A percentile compares a stretch with the other conserved stretches of the same genome.
Conservation (phyloP, 73 alveolate genomes). For the Paramecium tetraurelia region DNA sequence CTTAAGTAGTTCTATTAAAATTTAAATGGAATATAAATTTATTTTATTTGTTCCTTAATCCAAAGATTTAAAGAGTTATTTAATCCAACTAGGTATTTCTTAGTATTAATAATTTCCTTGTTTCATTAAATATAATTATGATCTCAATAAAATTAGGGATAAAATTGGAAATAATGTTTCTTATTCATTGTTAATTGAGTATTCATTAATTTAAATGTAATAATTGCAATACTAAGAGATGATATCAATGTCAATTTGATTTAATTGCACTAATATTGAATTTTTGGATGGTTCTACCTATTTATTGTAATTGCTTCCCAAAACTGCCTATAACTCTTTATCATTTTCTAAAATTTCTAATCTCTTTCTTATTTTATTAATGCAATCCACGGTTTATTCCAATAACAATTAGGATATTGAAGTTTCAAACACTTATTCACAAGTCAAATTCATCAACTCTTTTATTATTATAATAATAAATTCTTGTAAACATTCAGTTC, state of each 20-base stretch:
- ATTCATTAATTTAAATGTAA: neutral
- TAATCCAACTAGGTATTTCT: neutral
- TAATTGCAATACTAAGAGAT: neutral
- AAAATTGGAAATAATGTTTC: neutral
- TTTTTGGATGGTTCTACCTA: neutral
- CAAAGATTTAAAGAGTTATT: neutral
- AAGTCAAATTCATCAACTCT: neutral
- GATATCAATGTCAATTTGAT: neutral
- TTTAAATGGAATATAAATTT: neutral
- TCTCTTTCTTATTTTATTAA: neutral
- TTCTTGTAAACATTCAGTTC: conserved; percentile 26
- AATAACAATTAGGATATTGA: neutral
- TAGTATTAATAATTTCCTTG: neutral
- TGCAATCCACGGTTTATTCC: neutral
- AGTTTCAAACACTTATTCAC: neutral
- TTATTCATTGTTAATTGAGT: neutral
- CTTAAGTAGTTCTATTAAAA: neutral
- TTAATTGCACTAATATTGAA: neutral
- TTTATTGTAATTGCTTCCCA: neutral
- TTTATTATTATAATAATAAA: neutral
- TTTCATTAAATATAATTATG: neutral
- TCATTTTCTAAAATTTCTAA: neutral
- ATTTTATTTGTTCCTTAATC: neutral
- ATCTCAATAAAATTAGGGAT: neutral
- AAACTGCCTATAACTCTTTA: neutral